A percentile compares a stretch with the other conserved stretches of the same genome.
phyloP scores from a whole-genome alignment of 495 filamentous ascomycete species.

The Pseudomonodictys pantanalensis region DNA sequence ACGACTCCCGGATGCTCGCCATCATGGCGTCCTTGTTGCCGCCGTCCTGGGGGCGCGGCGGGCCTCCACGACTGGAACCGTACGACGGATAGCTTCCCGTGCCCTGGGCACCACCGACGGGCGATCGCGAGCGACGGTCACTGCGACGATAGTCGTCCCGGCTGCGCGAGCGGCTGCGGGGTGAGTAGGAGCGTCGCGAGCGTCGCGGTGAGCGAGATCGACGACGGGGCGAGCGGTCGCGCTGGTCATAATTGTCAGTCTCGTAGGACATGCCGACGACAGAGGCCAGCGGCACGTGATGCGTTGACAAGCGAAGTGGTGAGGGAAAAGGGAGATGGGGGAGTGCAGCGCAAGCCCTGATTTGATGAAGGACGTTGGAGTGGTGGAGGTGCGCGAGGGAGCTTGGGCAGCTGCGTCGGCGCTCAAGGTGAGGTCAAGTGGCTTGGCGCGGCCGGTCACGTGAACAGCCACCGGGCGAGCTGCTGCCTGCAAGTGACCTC shows the following conservation, averaged over 20 bases:
- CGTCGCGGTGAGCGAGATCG: slow-evolving; percentile 76
- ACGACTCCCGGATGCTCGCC: slow-evolving; percentile 85
- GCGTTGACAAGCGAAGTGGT: not conserved
- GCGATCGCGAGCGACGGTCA: slow-evolving; percentile 78
- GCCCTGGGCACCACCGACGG: slow-evolving; percentile 70
- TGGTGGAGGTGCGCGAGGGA: not conserved
- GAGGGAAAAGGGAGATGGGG: not conserved
- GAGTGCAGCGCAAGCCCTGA: not conserved
- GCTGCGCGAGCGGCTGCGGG: slow-evolving; percentile 88
- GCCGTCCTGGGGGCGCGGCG: slow-evolving; percentile 80
- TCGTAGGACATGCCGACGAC: slow-evolving; percentile 26
- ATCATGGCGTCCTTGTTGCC: slow-evolving; percentile 91
- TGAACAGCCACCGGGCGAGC: not conserved
- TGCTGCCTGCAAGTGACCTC: slow-evolving; percentile 14
- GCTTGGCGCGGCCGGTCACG: slow-evolving; percentile 15
- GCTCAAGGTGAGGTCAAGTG: not conserved
- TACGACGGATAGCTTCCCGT: slow-evolving; percentile 62
- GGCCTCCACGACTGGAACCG: slow-evolving; percentile 59
- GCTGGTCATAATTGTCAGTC: slow-evolving; percentile 52
- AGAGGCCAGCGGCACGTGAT: not conserved
- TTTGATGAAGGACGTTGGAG: not conserved
- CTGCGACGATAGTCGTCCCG: slow-evolving; percentile 82
- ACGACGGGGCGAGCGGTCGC: slow-evolving; percentile 90
- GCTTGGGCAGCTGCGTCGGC: not conserved
- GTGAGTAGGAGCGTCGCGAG: slow-evolving; percentile 83